phyloP scores from a whole-genome alignment of 768 basidiomycete species.

The Boletus sensibilis region DNA sequence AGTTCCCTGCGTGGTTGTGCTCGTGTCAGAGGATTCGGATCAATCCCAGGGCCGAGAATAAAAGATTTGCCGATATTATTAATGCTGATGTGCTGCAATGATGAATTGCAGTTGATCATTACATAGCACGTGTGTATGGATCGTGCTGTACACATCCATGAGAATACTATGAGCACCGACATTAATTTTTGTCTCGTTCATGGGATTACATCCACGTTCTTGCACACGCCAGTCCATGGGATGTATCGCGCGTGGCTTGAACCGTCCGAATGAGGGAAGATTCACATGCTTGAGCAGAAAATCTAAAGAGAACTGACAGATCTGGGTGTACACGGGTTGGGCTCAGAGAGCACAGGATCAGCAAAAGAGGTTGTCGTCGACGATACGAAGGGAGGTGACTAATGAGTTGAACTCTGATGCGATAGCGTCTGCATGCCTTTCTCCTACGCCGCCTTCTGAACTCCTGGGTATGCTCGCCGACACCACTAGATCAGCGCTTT shows the following conservation, averaged over 20 bases:
- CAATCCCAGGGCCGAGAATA: background rate
- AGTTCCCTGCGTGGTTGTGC: background rate
- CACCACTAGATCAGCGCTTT: slow-evolving; percentile 78
- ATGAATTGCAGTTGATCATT: background rate
- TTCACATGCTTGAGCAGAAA: background rate
- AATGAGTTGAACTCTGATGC: slow-evolving; percentile 53
- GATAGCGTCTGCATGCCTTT: slow-evolving; percentile 31
- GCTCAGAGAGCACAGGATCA: slow-evolving; percentile 29
- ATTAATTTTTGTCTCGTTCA: background rate
- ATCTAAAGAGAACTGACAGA: background rate
- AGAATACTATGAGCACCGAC: background rate
- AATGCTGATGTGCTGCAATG: background rate
- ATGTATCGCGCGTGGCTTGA: background rate
- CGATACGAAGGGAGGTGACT: slow-evolving; percentile 58
- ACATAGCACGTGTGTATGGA: too few relatives aligned
- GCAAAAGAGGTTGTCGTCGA: slow-evolving; percentile 70
- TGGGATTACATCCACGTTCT: slow-evolving; percentile 3
- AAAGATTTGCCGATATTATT: background rate
- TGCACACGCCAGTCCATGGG: background rate
- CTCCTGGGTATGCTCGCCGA: slow-evolving; percentile 79
- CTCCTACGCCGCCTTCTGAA: slow-evolving; percentile 27
- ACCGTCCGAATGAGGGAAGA: background rate
- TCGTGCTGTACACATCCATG: background rate
- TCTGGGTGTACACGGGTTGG: background rate
- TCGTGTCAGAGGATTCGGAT: background rate